Conservation (phyloP, 2,329 filamentous ascomycete genomes). For the Colletotrichum limetticola region DNA sequence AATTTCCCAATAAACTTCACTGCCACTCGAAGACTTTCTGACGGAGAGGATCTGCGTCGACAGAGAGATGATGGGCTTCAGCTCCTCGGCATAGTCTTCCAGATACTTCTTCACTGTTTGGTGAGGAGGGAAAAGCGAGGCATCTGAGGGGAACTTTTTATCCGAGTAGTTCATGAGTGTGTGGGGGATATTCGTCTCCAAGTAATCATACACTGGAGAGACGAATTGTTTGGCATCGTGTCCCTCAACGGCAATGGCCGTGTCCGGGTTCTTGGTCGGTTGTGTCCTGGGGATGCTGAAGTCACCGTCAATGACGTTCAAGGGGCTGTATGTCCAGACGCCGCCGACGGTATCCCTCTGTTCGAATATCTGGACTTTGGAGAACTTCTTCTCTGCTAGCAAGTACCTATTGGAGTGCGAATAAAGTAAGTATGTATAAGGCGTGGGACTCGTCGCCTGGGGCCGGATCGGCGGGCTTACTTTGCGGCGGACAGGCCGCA, state of each 20-base stretch:
- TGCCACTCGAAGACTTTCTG: conserved; percentile 39
- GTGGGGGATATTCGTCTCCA: conserved; percentile 83
- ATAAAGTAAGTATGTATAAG: background rate
- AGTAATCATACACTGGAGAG: conserved; percentile 73
- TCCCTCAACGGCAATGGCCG: conserved; percentile 48
- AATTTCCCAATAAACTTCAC: conserved; percentile 60
- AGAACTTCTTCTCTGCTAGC: conserved; percentile 70
- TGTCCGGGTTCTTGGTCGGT: conserved; percentile 51
- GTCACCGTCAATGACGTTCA: conserved; percentile 35
- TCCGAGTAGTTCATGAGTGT: conserved; percentile 78
- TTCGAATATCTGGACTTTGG: conserved; percentile 75
- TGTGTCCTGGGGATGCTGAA: conserved; percentile 41
- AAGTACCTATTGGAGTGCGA: conserved; percentile 67
- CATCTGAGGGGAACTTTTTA: conserved; percentile 64
- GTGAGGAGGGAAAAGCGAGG: conserved; percentile 75
- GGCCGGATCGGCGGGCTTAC: conserved; percentile 37
- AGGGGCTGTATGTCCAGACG: conserved; percentile 74
- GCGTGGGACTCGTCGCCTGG: background rate
- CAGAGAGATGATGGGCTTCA: conserved; percentile 68
- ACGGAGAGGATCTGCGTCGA: conserved; percentile 68
- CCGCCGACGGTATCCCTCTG: conserved; percentile 74
- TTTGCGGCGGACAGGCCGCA: conserved; percentile 71
- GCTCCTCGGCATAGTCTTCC: conserved; percentile 68
- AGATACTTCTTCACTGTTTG: conserved; percentile 73
- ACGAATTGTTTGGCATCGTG: conserved; percentile 61